phyloP scores from a whole-genome alignment of 2,329 filamentous ascomycete genomes.

The Epicoccum nigrum region DNA sequence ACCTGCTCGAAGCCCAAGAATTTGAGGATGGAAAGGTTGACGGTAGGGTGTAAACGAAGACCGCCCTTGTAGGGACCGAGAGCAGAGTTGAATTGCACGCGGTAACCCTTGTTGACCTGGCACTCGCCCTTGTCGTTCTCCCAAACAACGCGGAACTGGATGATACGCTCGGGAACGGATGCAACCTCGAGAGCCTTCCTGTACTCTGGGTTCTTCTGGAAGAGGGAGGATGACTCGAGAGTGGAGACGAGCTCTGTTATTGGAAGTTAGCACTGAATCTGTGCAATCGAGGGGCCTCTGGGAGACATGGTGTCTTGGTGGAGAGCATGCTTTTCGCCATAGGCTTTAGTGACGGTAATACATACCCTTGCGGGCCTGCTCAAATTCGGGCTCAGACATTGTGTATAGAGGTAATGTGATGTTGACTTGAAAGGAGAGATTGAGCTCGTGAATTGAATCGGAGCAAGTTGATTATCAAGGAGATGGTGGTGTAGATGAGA shows the following conservation, averaged over 20 bases:
- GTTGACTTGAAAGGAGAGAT: constrained; percentile 14
- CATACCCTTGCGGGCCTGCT: constrained; percentile 96
- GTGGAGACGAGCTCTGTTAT: constrained; percentile 85
- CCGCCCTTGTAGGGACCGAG: constrained; percentile 98
- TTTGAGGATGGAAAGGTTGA: constrained; percentile 82
- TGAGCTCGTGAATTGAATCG: constrained; percentile 16
- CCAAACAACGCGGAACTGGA: constrained; percentile 98
- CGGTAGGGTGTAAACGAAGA: constrained; percentile 89
- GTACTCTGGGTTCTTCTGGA: constrained; percentile 94
- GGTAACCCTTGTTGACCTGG: constrained; percentile 92
- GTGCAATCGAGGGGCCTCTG: background rate
- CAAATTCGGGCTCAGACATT: constrained; percentile 97
- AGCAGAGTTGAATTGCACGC: constrained; percentile 98
- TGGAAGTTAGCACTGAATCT: constrained; percentile 18
- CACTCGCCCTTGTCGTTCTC: constrained; percentile 89
- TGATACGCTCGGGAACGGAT: constrained; percentile 89
- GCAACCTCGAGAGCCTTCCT: constrained; percentile 85
- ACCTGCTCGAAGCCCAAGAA: constrained; percentile 99
- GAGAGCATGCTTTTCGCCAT: background rate
- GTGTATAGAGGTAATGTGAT: constrained; percentile 23
- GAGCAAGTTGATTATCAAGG: constrained; percentile 16
- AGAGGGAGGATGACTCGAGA: constrained; percentile 91
- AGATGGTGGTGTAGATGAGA: constrained; percentile 16
- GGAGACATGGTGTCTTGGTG: background rate
- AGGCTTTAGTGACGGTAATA: background rate